Base-by-base conservation (phyloP, 768 basidiomycete genomes). In the Kwoniella bestiolae region DNA sequence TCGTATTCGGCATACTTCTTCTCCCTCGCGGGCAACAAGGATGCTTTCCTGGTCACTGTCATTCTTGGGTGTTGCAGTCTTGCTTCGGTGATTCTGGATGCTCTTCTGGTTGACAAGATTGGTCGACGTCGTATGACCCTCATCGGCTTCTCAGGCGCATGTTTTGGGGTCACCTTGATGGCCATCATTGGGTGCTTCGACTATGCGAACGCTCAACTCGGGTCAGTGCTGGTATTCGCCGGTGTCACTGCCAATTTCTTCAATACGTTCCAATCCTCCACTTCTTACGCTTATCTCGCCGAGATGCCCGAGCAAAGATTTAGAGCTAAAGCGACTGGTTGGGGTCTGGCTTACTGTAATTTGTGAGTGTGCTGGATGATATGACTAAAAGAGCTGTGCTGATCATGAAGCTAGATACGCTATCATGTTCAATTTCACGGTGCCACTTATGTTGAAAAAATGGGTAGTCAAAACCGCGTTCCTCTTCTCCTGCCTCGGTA, bases 1-100 rank as follows among this genome's bases (percentile, higher is more conserved):
- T 47, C 52, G 1, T 68, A 73, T 45, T 47, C 63, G 2, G 60
- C 72, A 29, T 73, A 73, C 46, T 73, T 73, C 68, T 73, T 66
- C 58, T 59, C 59, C 23, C 38, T 66, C 0, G 65, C 65, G 4
- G 65, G 65, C 7, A 62, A 61, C 60, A 65, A 65, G 16, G 47
- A 65, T 25, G 26, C 63, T n/a, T 65, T 65, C 63, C 29, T 41
- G 16, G 63, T 65, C 32, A 65, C 63, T 21, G 56, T 65, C 31
- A 65, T 65, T 26, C 44, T 65, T 5, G 63, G 56, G 5, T 50
- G 50, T 25, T 23, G n/a, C 56, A 44, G 44, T 35, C 50, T 68
- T 2, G 28, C 29, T 14, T 38, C 67, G 8, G 62, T 68, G 18
- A 50, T 58, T 32, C 34, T 57, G 28, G 56, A 68, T 26, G 60